phyloP scores from a whole-genome alignment of 1,284 basidiomycete genomes.

The Porodaedalea pini region DNA sequence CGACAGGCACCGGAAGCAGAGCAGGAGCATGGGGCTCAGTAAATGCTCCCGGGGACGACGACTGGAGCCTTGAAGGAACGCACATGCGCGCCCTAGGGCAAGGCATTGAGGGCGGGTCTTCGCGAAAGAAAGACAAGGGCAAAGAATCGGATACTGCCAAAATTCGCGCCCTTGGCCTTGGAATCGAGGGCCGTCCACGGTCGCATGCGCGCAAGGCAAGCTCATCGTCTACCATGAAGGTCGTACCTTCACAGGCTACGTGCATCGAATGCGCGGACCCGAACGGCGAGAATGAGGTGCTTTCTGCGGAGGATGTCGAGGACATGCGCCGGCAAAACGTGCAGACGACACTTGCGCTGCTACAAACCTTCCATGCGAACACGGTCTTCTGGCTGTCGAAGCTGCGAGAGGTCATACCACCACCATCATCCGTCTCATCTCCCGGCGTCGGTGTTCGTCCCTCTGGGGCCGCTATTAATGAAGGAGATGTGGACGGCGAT shows the following conservation, averaged over 20 bases:
- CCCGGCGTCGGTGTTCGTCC: not conserved
- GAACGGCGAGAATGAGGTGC: not conserved
- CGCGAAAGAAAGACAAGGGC: constrained; percentile 26
- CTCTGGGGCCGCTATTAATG: constrained; percentile 4
- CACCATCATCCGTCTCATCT: constrained; percentile 25
- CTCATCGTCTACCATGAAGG: not conserved
- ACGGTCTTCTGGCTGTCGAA: constrained; percentile 62
- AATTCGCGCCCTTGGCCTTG: constrained; percentile 13
- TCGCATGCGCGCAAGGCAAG: not conserved
- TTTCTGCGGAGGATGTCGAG: constrained; percentile 27
- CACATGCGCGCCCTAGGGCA: constrained; percentile 47
- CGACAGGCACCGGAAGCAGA: constrained; percentile 19
- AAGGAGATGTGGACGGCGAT: constrained; percentile 20
- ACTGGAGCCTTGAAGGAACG: constrained; percentile 29
- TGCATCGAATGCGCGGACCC: not conserved
- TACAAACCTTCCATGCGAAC: constrained; percentile 72
- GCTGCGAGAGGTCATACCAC: constrained; percentile 46
- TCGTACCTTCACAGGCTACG: not conserved
- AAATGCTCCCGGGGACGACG: constrained; percentile 61
- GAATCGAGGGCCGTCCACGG: constrained; percentile 16
- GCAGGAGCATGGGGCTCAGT: constrained; percentile 51
- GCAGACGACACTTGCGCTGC: constrained; percentile 59
- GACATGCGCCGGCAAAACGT: constrained; percentile 40
- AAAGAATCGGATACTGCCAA: constrained; percentile 21
- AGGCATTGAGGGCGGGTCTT: constrained; percentile 22